phyloP scores from a whole-genome alignment of 129 eudicot genomes.

The carrot (Daucus carota) region DNA sequence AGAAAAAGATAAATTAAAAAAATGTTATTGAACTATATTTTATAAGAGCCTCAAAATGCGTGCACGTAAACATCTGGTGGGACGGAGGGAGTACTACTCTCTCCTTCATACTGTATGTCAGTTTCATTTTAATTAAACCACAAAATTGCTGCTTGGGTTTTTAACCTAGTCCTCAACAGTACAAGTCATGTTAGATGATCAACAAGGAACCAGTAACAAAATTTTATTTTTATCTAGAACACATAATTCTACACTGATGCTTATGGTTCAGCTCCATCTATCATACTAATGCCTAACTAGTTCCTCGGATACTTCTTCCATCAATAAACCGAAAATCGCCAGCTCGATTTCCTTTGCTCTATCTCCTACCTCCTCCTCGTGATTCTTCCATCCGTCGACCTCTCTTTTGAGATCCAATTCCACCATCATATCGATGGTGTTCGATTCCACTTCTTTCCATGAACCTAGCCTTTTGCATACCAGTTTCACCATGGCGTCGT shows the following conservation, averaged over 20 bases:
- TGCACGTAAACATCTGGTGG: no score
- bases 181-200: constrained; percentile 6
- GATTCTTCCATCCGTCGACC: constrained; percentile 43
- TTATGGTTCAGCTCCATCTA: not conserved
- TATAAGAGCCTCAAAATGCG: no score
- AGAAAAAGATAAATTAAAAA: no score
- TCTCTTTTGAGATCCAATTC: constrained; percentile 51
- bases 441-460: constrained; percentile 59
- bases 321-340: constrained; percentile 42
- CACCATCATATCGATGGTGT: constrained; percentile 95
- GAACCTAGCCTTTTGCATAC: constrained; percentile 67
- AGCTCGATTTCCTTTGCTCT: constrained; percentile 45
- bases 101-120: not conserved
- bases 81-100: not conserved
- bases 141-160: constrained; percentile 8
- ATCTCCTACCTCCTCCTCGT: constrained; percentile 26
- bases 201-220: constrained; percentile 2
- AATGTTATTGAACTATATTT: no score
- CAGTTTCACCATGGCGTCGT: constrained; percentile 28
- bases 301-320: constrained; percentile 39
- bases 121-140: constrained; percentile 14
- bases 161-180: constrained; percentile 11
- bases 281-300: constrained; percentile 18
- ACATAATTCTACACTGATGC: not conserved
- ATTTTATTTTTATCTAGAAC: not conserved